A percentile compares a stretch with the other conserved stretches of the same genome.
Conservation (phyloP, 768 basidiomycete species). For the Leccinum sublutescens region DNA sequence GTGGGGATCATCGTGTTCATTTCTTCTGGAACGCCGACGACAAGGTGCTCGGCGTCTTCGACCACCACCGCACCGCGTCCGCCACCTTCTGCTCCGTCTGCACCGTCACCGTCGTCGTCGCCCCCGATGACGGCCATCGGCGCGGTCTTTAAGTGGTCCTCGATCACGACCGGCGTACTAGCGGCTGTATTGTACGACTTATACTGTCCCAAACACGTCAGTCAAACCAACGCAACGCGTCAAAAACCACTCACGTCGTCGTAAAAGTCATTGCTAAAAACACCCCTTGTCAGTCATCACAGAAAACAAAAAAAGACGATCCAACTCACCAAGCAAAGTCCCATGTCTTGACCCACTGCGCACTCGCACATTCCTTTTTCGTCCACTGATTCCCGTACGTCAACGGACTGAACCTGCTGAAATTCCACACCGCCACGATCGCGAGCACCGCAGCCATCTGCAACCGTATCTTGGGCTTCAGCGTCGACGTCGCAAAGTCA, state of each 20-base stretch:
- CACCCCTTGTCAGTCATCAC: background rate
- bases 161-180: slow-evolving; percentile 35
- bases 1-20: slow-evolving; percentile 40
- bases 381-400: slow-evolving; percentile 90
- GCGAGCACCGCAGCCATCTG: slow-evolving; percentile 78
- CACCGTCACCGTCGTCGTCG: slow-evolving; percentile 21
- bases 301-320: background rate
- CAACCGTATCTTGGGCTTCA: slow-evolving; percentile 73
- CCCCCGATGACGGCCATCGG: slow-evolving; percentile 50
- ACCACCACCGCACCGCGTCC: slow-evolving; percentile 57
- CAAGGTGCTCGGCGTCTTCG: slow-evolving; percentile 33
- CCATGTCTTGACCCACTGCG: slow-evolving; percentile 92
- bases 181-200: slow-evolving; percentile 42
- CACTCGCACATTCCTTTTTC: slow-evolving; percentile 64
- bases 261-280: slow-evolving; percentile 60
- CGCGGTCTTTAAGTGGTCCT: slow-evolving; percentile 29
- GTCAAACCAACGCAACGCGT: background rate
- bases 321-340: slow-evolving; percentile 82
- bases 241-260: slow-evolving; percentile 51
- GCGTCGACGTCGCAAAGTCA: slow-evolving; percentile 77
- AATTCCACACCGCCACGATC: slow-evolving; percentile 76
- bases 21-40: background rate
- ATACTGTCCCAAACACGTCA: slow-evolving; percentile 16
- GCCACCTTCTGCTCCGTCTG: slow-evolving; percentile 22
- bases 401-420: slow-evolving; percentile 74